A percentile compares a stretch with the other conserved stretches of the same genome.
Conservation (phyloP, 257 asterid species). For the Lycium barbarum region DNA sequence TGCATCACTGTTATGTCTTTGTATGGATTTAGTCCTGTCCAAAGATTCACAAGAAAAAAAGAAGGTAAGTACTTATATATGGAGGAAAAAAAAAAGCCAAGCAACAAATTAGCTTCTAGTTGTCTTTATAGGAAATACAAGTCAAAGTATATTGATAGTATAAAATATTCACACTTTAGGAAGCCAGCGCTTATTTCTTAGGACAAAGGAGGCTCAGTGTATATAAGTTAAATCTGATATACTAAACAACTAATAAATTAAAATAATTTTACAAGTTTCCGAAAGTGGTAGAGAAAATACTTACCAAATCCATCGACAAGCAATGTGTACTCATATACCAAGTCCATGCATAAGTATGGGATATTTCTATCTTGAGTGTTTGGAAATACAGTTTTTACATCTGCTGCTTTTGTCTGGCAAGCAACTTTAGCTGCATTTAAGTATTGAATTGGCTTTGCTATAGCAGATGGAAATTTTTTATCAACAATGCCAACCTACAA, state of each 20-base stretch:
- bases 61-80: neutral
- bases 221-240: neutral
- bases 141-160: no score
- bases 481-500: slow-evolving; percentile 46
- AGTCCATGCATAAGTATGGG: slow-evolving; percentile 63
- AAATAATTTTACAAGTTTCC: no score
- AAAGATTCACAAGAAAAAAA: neutral
- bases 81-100: no score
- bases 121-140: no score
- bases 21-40: slow-evolving; percentile 41
- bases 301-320: slow-evolving; percentile 61
- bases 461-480: slow-evolving; percentile 23
- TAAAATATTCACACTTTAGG: no score
- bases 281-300: neutral
- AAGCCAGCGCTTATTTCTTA: neutral
- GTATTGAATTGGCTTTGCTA: slow-evolving; percentile 43
- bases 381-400: slow-evolving; percentile 37
- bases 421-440: slow-evolving; percentile 53
- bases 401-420: slow-evolving; percentile 40
- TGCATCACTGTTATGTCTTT: slow-evolving; percentile 43
- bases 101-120: neutral
- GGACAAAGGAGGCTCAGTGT: neutral
- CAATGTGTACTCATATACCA: slow-evolving; percentile 53
- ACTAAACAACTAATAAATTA: no score
- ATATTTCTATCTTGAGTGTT: slow-evolving; percentile 32